Evolutionary conservation across 257 asterid species (phyloP), one percentile per base, ranked within the genome.

Genomic region (Euphrasia confusa): DNA sequence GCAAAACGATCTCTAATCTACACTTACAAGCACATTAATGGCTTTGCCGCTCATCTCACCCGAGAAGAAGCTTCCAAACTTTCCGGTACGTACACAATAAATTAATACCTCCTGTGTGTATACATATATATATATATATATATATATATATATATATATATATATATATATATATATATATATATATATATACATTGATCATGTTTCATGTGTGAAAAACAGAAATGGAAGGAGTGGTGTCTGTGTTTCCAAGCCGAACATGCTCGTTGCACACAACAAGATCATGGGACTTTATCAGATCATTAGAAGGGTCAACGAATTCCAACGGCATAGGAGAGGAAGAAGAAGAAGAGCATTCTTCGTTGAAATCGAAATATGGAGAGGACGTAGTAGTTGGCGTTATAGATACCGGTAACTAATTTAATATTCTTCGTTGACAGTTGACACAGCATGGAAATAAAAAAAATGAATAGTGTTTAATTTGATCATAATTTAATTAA

Each of bases 11-110:
- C 95, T 47, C 94, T 91, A 58, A 49, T 88, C 68, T 91, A 91
- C 63, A 88, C 96, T 71, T 91, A 91, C 79, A 91, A 78, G 68
- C 78, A 84, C 78, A 76, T 88, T 86, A 88, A 91, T 73, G 98
- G 96, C 72, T 91, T 91, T 27, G 91, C 96, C 1, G 33, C 33
- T 30, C 33, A 30, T 30, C 33, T 30, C 33, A 30, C 33, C 33
- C 33, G 33, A 3, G 33, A 72, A 7, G 84, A 91, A 80, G 96
- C 96, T 54, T 76, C 81, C 18, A 74, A 53, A 30, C 75, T 88
- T 13, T 86, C 96, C 17, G 65, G 98, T 85, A 52, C 5, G 98
- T 85, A 52, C 5, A 30, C 33, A 5, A 30, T 30, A 30, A 30
- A 2, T 2, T 30, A 30, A 30, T 30, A 28, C 5, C 33, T 4